Evolutionary conservation across 129 eudicot species (phyloP).

Genomic region (Heracleum sosnowskyi): DNA sequence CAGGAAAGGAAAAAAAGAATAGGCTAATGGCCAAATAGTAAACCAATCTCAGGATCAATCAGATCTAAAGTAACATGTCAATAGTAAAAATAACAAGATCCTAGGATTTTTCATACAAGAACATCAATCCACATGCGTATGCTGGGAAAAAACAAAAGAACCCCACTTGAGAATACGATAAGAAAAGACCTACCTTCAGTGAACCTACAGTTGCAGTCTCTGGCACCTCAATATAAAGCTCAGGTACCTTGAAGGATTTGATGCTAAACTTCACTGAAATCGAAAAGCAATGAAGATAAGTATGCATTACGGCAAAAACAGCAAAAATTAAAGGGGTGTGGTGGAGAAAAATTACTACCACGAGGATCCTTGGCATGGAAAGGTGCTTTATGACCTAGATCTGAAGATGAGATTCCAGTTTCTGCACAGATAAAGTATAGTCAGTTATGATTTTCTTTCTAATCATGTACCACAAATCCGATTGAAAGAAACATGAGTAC

Average conservation of each 20-base stretch:
- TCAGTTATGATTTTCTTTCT: not conserved
- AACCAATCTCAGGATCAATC: not conserved
- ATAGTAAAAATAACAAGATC: not conserved
- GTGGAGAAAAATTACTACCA: constrained; percentile 31
- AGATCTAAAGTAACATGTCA: not conserved
- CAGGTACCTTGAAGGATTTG: constrained; percentile 89
- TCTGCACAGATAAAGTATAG: constrained; percentile 26
- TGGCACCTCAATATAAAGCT: constrained; percentile 87
- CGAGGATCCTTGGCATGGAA: constrained; percentile 40
- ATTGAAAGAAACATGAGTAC: not conserved
- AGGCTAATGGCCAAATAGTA: not conserved
- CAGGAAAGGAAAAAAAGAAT: not conserved
- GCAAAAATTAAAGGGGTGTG: not conserved
- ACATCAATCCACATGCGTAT: not conserved
- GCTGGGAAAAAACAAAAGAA: constrained; percentile 6
- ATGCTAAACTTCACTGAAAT: constrained; percentile 77
- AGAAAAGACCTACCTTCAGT: constrained; percentile 53
- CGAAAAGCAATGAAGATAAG: constrained; percentile 27
- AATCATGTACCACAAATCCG: constrained; percentile 3
- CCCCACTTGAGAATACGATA: not conserved
- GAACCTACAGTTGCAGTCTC: constrained; percentile 88
- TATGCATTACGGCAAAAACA: not conserved
- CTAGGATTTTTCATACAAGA: not conserved
- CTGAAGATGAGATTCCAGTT: constrained; percentile 33
- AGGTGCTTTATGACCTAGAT: constrained; percentile 25